Evolutionary conservation across 2,329 filamentous ascomycete genomes (phyloP).

Genomic region (Scorias spongiosa): DNA sequence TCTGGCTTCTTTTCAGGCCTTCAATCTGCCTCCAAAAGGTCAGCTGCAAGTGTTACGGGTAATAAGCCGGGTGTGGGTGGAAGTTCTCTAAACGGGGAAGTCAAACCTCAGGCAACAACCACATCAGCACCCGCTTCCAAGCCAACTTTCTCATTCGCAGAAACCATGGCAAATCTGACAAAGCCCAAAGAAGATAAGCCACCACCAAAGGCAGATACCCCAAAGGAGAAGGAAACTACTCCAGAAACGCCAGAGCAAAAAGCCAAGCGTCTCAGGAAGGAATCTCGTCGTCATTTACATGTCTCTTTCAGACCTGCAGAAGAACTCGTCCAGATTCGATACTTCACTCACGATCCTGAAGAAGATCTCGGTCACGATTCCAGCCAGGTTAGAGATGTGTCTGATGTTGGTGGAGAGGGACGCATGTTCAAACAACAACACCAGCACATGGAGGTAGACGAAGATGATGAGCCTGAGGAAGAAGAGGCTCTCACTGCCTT

Average conservation of each 20-base stretch:
- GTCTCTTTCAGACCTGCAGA: conserved; percentile 57
- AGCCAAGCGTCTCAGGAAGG: conserved; percentile 54
- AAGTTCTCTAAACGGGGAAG: conserved; percentile 9
- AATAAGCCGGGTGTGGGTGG: conserved; percentile 12
- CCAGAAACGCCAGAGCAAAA: conserved; percentile 55
- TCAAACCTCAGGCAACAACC: conserved; percentile 14
- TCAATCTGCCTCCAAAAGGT: conserved; percentile 31
- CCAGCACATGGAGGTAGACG: conserved; percentile 52
- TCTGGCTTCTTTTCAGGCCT: conserved; percentile 31
- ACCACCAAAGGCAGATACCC: conserved; percentile 32
- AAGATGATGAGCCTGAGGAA: conserved; percentile 43
- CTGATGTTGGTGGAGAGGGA: conserved; percentile 52
- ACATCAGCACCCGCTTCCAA: conserved; percentile 9
- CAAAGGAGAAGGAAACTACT: conserved; percentile 26
- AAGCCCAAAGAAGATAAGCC: conserved; percentile 41
- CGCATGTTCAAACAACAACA: conserved; percentile 40
- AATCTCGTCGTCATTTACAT: conserved; percentile 52
- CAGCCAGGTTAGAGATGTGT: conserved; percentile 56
- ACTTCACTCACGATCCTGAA: conserved; percentile 56
- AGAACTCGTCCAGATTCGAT: conserved; percentile 49
- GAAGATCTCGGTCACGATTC: conserved; percentile 54
- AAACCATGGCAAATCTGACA: conserved; percentile 25
- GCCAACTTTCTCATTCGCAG: conserved; percentile 23
- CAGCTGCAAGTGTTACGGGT: conserved; percentile 15
- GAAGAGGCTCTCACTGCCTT: conserved; percentile 36